Conservation (phyloP, 164 flowering plant genomes). For the Litsea cubeba region DNA sequence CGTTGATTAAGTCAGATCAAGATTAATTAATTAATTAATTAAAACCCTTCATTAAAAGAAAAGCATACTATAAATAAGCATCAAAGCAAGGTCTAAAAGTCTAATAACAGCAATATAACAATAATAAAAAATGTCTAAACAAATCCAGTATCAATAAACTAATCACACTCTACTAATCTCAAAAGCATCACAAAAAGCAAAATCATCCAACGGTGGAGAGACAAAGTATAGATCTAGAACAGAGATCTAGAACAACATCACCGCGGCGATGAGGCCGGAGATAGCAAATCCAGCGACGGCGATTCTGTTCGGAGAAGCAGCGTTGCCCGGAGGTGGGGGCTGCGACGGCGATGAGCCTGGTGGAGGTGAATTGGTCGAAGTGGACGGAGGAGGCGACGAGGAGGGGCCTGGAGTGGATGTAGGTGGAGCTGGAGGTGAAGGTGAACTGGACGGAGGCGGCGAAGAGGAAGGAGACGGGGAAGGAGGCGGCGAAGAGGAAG, state of each 20-base stretch:
- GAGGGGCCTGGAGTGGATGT: neutral
- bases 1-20: neutral
- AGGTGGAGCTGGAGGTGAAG: neutral
- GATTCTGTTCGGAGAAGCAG: conserved; percentile 1
- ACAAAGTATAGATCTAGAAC: neutral
- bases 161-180: neutral
- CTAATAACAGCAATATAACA: too few relatives aligned
- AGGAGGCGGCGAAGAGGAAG: neutral
- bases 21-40: too few relatives aligned
- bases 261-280: conserved; percentile 1
- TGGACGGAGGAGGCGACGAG: neutral
- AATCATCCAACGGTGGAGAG: neutral
- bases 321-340: neutral
- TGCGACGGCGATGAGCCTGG: neutral
- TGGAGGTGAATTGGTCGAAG: neutral
- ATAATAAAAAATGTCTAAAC: too few relatives aligned
- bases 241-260: neutral
- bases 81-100: too few relatives aligned
- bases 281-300: conserved; percentile 2
- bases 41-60: too few relatives aligned
- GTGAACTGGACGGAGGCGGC: neutral
- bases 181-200: neutral
- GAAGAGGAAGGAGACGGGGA: neutral
- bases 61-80: neutral
- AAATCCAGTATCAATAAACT: neutral